These are phyloP conservation scores for Davidsoniella australis DNA, from an alignment of 2,329 filamentous ascomycete genomes.

Conservation along the genomic window DNA sequence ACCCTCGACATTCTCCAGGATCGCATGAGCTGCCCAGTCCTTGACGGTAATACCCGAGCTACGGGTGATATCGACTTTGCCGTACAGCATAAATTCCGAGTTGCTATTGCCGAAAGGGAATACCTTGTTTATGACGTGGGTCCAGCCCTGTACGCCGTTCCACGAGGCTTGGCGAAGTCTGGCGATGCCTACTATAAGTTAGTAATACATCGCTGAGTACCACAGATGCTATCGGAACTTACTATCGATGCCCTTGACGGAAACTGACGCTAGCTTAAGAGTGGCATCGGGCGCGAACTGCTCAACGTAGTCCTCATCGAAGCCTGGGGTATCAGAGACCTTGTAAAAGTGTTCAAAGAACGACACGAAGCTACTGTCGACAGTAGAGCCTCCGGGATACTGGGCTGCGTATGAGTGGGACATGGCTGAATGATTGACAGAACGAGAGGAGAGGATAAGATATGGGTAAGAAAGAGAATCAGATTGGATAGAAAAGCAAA, in stretches of 20 bases:
- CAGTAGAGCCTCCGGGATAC: constrained; percentile 13
- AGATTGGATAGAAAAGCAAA: not conserved
- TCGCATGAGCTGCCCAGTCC: constrained; percentile 37
- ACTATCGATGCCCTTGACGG: constrained; percentile 16
- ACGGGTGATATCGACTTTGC: constrained; percentile 17
- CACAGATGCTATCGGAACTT: not conserved
- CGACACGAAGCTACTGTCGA: constrained; percentile 15
- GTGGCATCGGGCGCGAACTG: constrained; percentile 18
- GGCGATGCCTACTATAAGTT: constrained; percentile 16
- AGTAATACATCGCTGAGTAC: not conserved
- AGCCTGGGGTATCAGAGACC: constrained; percentile 18
- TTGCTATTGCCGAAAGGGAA: constrained; percentile 18
- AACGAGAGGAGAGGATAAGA: not conserved
- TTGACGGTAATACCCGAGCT: constrained; percentile 15
- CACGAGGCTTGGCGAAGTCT: constrained; percentile 13
- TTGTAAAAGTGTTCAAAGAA: constrained; percentile 20
- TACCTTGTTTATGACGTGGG: constrained; percentile 18
- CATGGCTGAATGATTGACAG: not conserved
- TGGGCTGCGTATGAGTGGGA: constrained; percentile 14
- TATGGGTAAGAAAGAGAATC: not conserved
- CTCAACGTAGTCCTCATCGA: constrained; percentile 18
- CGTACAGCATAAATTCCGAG: constrained; percentile 20
- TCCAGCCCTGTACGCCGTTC: constrained; percentile 19
- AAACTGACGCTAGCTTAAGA: constrained; percentile 19
- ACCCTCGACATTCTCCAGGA: constrained; percentile 28